These are phyloP conservation scores for Coemansia sp. DNA, from an alignment of 192 early-diverging fungal genomes.

Conservation along the genomic window DNA sequence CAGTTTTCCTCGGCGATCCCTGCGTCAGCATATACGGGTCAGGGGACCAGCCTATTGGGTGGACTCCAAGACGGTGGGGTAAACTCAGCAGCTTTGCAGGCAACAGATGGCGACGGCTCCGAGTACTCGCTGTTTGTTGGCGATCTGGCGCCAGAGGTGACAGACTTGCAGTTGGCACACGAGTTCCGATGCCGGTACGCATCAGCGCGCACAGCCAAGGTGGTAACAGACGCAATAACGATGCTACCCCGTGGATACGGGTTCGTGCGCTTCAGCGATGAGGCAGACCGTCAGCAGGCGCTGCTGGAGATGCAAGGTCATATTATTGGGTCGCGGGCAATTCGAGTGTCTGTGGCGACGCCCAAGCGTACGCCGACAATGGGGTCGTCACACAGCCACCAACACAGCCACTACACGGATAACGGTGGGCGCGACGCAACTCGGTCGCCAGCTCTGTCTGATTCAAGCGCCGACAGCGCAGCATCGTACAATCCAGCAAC, in stretches of 20 bases:
- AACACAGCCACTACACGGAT: conserved; percentile 11
- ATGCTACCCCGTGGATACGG: conserved; percentile 86
- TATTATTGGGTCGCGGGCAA: conserved; percentile 74
- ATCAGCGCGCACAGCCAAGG: conserved; percentile 87
- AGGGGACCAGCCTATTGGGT: background rate
- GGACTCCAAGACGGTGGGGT: background rate
- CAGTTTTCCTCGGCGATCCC: background rate
- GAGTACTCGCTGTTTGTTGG: conserved; percentile 97
- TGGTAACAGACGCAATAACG: conserved; percentile 85
- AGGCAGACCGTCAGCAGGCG: conserved; percentile 85
- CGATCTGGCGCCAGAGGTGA: conserved; percentile 87
- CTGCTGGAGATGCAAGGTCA: conserved; percentile 88
- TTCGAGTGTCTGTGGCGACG: conserved; percentile 88
- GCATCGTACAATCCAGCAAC: conserved; percentile 46
- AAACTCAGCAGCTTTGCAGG: background rate
- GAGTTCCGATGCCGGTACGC: conserved; percentile 82
- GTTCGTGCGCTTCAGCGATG: conserved; percentile 89
- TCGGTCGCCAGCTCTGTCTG: conserved; percentile 33
- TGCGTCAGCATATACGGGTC: background rate
- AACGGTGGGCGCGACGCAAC: conserved; percentile 17
- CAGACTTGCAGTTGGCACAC: conserved; percentile 65
- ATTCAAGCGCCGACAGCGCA: conserved; percentile 36
- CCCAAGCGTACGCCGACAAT: conserved; percentile 43
- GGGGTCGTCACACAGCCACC: conserved; percentile 14
- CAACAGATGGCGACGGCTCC: conserved; percentile 49